These are phyloP conservation scores for Cladophialophora immunda DNA, from an alignment of 2,329 filamentous ascomycete species.

Conservation along the genomic window DNA sequence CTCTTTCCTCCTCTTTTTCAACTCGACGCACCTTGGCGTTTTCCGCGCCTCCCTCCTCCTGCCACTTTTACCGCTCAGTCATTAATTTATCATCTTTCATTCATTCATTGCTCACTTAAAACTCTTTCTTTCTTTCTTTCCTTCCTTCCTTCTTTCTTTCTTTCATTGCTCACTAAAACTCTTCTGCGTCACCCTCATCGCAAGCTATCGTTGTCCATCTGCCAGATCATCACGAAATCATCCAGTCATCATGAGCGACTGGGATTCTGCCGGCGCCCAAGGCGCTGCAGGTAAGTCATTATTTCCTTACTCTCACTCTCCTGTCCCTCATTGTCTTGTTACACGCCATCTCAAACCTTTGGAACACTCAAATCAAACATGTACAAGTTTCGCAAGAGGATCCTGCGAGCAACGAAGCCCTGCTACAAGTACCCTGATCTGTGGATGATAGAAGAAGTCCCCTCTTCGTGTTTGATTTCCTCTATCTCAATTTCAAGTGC, in stretches of 20 bases:
- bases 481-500: background rate
- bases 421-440: slow-evolving; percentile 27
- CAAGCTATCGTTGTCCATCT: background rate
- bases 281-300: slow-evolving; percentile 6
- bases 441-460: slow-evolving; percentile 25
- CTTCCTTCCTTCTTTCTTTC: background rate
- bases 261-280: background rate
- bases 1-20: background rate
- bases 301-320: background rate
- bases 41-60: background rate
- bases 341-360: background rate
- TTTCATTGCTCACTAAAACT: background rate
- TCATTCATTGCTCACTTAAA: too few relatives aligned
- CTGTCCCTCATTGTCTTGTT: background rate
- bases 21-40: background rate
- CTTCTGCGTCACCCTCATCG: background rate
- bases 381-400: slow-evolving; percentile 14
- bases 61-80: background rate
- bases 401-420: slow-evolving; percentile 17
- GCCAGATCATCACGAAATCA: background rate
- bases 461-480: slow-evolving; percentile 3
- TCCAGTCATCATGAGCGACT: slow-evolving; percentile 6
- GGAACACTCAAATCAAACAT: background rate
- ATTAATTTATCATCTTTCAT: background rate
- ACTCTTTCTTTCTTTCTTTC: too few relatives aligned